A percentile compares a stretch with the other conserved stretches of the same genome.
Evolutionary conservation across 2,329 filamentous ascomycete species (phyloP).

Genomic region (Beauveria varroae): DNA sequence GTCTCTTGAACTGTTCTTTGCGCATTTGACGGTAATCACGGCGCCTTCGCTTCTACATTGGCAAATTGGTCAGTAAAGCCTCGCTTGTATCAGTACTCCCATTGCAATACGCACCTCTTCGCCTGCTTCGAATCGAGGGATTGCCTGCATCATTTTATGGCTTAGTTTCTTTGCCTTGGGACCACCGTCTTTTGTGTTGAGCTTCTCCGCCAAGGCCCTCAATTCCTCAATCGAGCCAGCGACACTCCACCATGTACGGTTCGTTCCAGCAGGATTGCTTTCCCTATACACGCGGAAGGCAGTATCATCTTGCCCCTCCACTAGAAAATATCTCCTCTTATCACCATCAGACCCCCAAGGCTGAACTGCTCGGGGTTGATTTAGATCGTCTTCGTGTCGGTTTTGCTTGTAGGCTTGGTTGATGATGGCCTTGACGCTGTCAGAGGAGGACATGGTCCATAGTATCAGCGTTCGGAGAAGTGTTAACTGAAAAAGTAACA

Average conservation of each 20-base stretch:
- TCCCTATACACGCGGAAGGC: slow-evolving; percentile 91
- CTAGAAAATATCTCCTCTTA: slow-evolving; percentile 85
- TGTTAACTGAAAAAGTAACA: slow-evolving; percentile 52
- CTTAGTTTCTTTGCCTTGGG: slow-evolving; percentile 73
- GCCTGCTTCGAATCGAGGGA: slow-evolving; percentile 86
- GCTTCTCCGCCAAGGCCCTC: slow-evolving; percentile 63
- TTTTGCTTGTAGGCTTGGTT: slow-evolving; percentile 83
- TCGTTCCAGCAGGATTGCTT: slow-evolving; percentile 71
- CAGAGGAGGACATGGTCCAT: slow-evolving; percentile 86
- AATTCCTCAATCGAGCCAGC: slow-evolving; percentile 87
- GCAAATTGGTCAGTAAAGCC: slow-evolving; percentile 14
- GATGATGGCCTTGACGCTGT: slow-evolving; percentile 71
- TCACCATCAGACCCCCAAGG: slow-evolving; percentile 86
- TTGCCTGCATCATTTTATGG: slow-evolving; percentile 67
- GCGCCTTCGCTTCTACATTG: slow-evolving; percentile 71
- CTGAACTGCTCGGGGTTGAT: slow-evolving; percentile 83
- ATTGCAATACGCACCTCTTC: slow-evolving; percentile 61
- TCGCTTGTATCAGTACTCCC: neutral
- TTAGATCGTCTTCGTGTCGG: slow-evolving; percentile 69
- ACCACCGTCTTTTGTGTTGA: slow-evolving; percentile 69
- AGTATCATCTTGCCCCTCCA: slow-evolving; percentile 92
- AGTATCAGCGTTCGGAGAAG: slow-evolving; percentile 76
- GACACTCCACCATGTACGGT: slow-evolving; percentile 83
- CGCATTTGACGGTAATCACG: slow-evolving; percentile 84
- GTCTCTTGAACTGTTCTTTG: slow-evolving; percentile 79